Conservation (phyloP, 2,329 filamentous ascomycete genomes). For the Atkinsonella texensis region DNA sequence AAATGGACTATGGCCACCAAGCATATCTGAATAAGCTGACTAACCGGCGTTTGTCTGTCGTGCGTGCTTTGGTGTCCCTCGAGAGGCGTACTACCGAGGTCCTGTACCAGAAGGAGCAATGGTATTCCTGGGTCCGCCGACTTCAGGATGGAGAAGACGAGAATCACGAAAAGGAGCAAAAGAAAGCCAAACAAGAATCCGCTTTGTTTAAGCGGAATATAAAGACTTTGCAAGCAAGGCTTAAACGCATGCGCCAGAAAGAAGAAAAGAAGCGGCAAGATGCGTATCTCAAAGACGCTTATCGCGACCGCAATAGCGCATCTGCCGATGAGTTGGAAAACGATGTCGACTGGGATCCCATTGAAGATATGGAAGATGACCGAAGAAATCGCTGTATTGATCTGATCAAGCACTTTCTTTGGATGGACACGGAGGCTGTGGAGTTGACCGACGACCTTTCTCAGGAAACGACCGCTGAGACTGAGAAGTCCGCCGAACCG, state of each 20-base stretch:
- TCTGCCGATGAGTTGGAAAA: slow-evolving; percentile 10
- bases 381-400: slow-evolving; percentile 16
- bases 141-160: slow-evolving; percentile 14
- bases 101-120: slow-evolving; percentile 13
- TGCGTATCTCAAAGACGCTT: slow-evolving; percentile 16
- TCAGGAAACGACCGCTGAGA: not conserved
- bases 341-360: slow-evolving; percentile 17
- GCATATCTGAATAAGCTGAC: slow-evolving; percentile 16
- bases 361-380: slow-evolving; percentile 14
- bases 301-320: slow-evolving; percentile 12
- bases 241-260: slow-evolving; percentile 10
- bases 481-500: not conserved
- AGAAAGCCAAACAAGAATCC: slow-evolving; percentile 15
- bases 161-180: slow-evolving; percentile 16
- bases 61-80: slow-evolving; percentile 10
- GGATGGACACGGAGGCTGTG: slow-evolving; percentile 10
- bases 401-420: slow-evolving; percentile 18
- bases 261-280: slow-evolving; percentile 17
- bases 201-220: slow-evolving; percentile 15
- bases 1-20: slow-evolving; percentile 15
- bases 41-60: slow-evolving; percentile 11
- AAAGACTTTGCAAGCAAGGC: slow-evolving; percentile 13
- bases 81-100: slow-evolving; percentile 11
- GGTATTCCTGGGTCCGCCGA: slow-evolving; percentile 15
- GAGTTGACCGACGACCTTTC: not conserved